These are phyloP conservation scores for Cairneyella variabilis DNA, from an alignment of 495 filamentous ascomycete species.

Conservation along the genomic window DNA sequence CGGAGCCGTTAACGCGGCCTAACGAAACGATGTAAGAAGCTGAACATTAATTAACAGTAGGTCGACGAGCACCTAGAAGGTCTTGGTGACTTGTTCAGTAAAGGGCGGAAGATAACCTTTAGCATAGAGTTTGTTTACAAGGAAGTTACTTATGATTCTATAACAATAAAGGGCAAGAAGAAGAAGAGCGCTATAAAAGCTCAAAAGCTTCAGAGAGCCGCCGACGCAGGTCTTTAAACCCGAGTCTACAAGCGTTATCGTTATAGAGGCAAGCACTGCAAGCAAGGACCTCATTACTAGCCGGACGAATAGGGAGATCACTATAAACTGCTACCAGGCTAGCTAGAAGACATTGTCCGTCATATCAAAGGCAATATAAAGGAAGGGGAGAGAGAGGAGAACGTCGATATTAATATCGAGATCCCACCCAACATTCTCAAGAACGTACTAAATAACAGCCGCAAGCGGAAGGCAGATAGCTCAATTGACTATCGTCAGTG, in stretches of 20 bases:
- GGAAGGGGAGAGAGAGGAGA: constrained; percentile 18
- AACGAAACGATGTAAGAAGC: constrained; percentile 17
- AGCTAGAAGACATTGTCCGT: constrained; percentile 19
- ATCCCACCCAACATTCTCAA: constrained; percentile 18
- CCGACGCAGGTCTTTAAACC: constrained; percentile 14
- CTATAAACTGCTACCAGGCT: constrained; percentile 15
- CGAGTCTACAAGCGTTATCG: constrained; percentile 21
- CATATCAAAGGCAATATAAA: constrained; percentile 19
- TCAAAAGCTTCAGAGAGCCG: constrained; percentile 23
- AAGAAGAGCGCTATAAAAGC: constrained; percentile 19
- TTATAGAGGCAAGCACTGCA: constrained; percentile 18
- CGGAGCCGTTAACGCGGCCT: constrained; percentile 11
- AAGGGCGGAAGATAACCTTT: constrained; percentile 18
- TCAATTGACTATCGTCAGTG: constrained; percentile 16
- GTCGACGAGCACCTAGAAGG: constrained; percentile 19
- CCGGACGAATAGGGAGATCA: constrained; percentile 12
- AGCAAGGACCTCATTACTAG: constrained; percentile 20
- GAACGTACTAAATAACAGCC: constrained; percentile 17
- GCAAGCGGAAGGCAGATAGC: constrained; percentile 19
- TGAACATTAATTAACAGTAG: constrained; percentile 12
- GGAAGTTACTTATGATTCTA: constrained; percentile 18
- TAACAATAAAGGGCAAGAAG: constrained; percentile 12
- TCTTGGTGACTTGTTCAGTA: constrained; percentile 21
- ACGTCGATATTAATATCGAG: constrained; percentile 16
- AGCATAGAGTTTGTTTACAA: constrained; percentile 24